Conservation (phyloP, 257 asterid genomes). For the Gentiana straminea region DNA sequence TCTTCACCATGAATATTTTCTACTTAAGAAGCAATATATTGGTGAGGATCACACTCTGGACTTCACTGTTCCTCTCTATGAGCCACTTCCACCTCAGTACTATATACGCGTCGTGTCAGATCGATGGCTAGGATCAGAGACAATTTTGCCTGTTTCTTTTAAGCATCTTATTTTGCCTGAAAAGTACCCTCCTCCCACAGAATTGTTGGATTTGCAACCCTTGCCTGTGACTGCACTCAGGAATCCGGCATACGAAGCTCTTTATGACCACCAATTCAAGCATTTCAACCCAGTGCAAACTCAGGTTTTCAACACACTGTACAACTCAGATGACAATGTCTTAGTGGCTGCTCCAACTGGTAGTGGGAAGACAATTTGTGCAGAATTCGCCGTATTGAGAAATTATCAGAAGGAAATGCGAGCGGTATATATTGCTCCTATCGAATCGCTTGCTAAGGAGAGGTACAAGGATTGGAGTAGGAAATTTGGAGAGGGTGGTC, state of each 20-base stretch:
- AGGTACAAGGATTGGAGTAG: slow-evolving; percentile 26
- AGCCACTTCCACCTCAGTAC: slow-evolving; percentile 33
- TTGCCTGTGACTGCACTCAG: slow-evolving; percentile 33
- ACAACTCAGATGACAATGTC: slow-evolving; percentile 36
- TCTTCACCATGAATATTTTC: slow-evolving; percentile 32
- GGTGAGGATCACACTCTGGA: slow-evolving; percentile 33
- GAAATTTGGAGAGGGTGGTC: slow-evolving; percentile 26
- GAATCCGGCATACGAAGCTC: slow-evolving; percentile 27
- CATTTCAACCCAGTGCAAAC: slow-evolving; percentile 41
- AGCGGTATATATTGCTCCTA: slow-evolving; percentile 33
- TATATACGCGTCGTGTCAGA: slow-evolving; percentile 31
- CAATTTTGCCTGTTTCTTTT: slow-evolving; percentile 30
- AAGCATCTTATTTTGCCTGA: slow-evolving; percentile 33
- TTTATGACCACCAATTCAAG: slow-evolving; percentile 21
- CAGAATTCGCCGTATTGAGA: slow-evolving; percentile 34
- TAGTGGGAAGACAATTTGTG: slow-evolving; percentile 37
- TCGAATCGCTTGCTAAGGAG: slow-evolving; percentile 34
- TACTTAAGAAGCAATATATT: slow-evolving; percentile 32
- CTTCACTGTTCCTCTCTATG: slow-evolving; percentile 31
- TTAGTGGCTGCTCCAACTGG: slow-evolving; percentile 42
- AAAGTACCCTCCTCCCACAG: slow-evolving; percentile 36
- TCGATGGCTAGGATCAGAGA: slow-evolving; percentile 32
- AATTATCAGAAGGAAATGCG: slow-evolving; percentile 31
- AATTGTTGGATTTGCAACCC: slow-evolving; percentile 35
- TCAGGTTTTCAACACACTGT: slow-evolving; percentile 30